Conservation (phyloP, 495 filamentous ascomycete genomes). For the Haplographium delicatum region DNA sequence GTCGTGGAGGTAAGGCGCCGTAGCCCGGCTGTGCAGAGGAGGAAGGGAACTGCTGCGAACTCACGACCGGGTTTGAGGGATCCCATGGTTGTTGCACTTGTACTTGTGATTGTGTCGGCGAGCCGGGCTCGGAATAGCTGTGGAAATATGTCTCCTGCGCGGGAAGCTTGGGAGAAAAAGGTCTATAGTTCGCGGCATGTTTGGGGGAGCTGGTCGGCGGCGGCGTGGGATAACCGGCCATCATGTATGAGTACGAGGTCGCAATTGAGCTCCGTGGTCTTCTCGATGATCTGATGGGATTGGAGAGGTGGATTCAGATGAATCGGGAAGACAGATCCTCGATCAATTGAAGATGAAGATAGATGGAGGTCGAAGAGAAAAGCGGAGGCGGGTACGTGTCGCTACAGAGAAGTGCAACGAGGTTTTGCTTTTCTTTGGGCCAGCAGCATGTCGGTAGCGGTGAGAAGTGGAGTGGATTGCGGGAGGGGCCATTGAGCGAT, state of each 20-base stretch:
- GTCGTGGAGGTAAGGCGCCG: slow-evolving; percentile 4
- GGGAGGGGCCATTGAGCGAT: no score
- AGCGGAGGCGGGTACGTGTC: no score
- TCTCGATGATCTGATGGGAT: neutral
- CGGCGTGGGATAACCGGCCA: slow-evolving; percentile 18
- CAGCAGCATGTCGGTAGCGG: no score
- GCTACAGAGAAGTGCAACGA: no score
- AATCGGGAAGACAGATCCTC: no score
- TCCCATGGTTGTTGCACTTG: no score
- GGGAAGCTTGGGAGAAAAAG: neutral
- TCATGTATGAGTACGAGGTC: neutral
- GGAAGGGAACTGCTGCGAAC: neutral
- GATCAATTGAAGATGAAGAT: no score
- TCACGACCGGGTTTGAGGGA: neutral
- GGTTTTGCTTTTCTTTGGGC: no score
- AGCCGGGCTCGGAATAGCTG: slow-evolving; percentile 6
- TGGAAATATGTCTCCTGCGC: slow-evolving; percentile 17
- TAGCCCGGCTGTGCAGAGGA: neutral
- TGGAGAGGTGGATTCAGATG: neutral
- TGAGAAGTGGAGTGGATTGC: no score
- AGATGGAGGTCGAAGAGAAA: no score
- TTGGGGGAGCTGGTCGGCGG: slow-evolving; percentile 19
- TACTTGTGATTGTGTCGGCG: slow-evolving; percentile 8
- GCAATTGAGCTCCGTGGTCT: neutral
- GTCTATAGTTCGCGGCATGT: neutral